phyloP scores from a whole-genome alignment of 495 filamentous ascomycete species.

The Polyplosphaeria fusca region DNA sequence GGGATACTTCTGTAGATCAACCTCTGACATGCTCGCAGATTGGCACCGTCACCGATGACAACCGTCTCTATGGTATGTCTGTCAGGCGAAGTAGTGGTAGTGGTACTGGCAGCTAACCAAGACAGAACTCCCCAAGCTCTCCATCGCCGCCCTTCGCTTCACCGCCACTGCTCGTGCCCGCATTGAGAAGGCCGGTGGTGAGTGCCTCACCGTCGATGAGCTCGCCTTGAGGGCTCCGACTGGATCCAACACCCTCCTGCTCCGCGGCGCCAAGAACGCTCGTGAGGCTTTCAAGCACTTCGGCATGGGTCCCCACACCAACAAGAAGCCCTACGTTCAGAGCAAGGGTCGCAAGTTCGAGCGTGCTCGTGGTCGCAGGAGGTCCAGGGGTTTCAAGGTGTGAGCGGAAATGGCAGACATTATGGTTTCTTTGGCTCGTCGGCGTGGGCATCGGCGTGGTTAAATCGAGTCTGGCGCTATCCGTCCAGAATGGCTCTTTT shows the following conservation, averaged over 20 bases:
- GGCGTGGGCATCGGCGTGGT: slow-evolving; percentile 23
- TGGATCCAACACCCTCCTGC: slow-evolving; percentile 87
- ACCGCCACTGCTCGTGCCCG: slow-evolving; percentile 91
- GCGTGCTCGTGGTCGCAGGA: slow-evolving; percentile 92
- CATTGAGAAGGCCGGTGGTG: slow-evolving; percentile 87
- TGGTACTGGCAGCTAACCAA: too few species aligned
- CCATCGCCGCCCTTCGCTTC: slow-evolving; percentile 89
- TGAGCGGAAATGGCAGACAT: slow-evolving; percentile 46
- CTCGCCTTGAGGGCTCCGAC: slow-evolving; percentile 89
- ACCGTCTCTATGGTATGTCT: slow-evolving; percentile 53
- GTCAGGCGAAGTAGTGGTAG: too few species aligned
- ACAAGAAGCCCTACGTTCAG: slow-evolving; percentile 97
- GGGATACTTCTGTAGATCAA: not conserved
- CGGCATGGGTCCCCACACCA: slow-evolving; percentile 91
- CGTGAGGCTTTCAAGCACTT: slow-evolving; percentile 99
- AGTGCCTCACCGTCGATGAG: slow-evolving; percentile 92
- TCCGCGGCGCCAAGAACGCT: slow-evolving; percentile 94
- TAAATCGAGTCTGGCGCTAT: slow-evolving; percentile 24
- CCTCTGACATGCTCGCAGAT: slow-evolving; percentile 39
- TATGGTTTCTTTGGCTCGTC: slow-evolving; percentile 24
- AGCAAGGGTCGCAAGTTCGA: slow-evolving; percentile 99
- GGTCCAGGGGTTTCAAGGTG: slow-evolving; percentile 98
- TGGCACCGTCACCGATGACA: slow-evolving; percentile 94
- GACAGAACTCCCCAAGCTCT: slow-evolving; percentile 86
- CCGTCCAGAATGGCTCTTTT: slow-evolving; percentile 18